Base-by-base conservation (phyloP, 495 filamentous ascomycete genomes). In the Penicillium crystallinum region DNA sequence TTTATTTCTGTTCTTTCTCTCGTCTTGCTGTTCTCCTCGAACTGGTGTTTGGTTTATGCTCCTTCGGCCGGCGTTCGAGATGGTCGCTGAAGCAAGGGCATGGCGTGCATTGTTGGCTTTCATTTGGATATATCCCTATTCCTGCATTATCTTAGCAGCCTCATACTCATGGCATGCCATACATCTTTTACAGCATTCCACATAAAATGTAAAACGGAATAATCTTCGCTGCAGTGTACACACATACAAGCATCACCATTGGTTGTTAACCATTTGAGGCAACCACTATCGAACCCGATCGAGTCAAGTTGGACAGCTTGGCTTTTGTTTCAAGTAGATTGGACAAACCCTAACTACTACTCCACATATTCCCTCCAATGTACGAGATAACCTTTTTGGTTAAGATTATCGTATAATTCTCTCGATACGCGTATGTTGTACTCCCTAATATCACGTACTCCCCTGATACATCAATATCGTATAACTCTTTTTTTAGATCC, bases 51-150 rank as follows among this genome's bases (percentile, higher is more conserved):
- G 36, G 48, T 8, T 36, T 12, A 10, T 27, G n/a, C 45, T n/a
- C 31, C 31, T 23, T 4, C 12, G 44, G 34, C 21, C 19, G 46
- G 47, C 33, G 36, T 50, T 50, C 12, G 8, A 23, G 17, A 37
- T 33, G 34, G 29, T 23, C 27, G 19, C 19, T 34, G n/a, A 50
- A 33, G 14, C 29, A 50, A 37, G 41, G 47, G 15, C 47, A 33
- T 49, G 21, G 46, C 46, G 18, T 40, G 46, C 46, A 31, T 49
- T 27, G 46, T 37, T 33, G 9, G 15, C 22, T 22, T 39, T 15
- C 34, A 33, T 39, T 23, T 39, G 14, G 27, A 34, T 50, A 49
- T 49, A 41, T 50, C 37, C 35, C 29, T 22, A 46, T 34, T 6
- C 19, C 18, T 8, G 37, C 37, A 41, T 50, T 30, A 39, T 22